Base-by-base conservation (phyloP, 768 basidiomycete species). In the Phlebiopsis flavidoalba region DNA sequence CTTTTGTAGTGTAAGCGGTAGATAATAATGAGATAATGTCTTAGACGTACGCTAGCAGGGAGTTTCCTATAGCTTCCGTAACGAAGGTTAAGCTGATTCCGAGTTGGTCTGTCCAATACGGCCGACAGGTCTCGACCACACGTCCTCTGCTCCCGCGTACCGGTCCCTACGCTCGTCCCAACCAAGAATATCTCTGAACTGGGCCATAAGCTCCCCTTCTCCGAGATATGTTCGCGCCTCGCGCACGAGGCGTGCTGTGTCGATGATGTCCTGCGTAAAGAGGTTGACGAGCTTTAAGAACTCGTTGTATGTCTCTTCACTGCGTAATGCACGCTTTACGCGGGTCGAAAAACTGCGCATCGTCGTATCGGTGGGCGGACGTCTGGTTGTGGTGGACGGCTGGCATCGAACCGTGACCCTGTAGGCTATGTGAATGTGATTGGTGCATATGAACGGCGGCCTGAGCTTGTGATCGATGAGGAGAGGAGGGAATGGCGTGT, bases 231-330 rank as follows among this genome's bases (percentile, higher is more conserved):
- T 82, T 22, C 84, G 78, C 36, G 86, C 86, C 66, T 95, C 89
- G 64, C 90, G 86, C 52, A 98, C 81, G 8, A 98, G 82, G 15
- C 88, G 85, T 24, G 86, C 83, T 1, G 87, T 84, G 67, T 98
- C 95, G 66, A 99, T 96, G 69, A 92, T 86, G 62, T 95, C 93
- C 70, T 96, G 93, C 1, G 93, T 91, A 69, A 95, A 99, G 1
- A 99, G 80, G 72, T 98, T 98, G 65, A 98, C 83, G 49, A 98
- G 78, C 70, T 95, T 97, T 62, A 99, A 76, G 74, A 99, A 98
- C 73, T 98, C 97, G 71, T 95, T 93, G 74, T 90, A 93, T 1
- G 86, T 84, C 52, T 92, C 89, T 12, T 87, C 80, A 63, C 81
- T 86, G 59, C 88, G 86, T 48, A 93, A 75, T 0, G 82, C 78